phyloP scores from a whole-genome alignment of 1,284 basidiomycete genomes.

The Vanrija pseudolonga region DNA sequence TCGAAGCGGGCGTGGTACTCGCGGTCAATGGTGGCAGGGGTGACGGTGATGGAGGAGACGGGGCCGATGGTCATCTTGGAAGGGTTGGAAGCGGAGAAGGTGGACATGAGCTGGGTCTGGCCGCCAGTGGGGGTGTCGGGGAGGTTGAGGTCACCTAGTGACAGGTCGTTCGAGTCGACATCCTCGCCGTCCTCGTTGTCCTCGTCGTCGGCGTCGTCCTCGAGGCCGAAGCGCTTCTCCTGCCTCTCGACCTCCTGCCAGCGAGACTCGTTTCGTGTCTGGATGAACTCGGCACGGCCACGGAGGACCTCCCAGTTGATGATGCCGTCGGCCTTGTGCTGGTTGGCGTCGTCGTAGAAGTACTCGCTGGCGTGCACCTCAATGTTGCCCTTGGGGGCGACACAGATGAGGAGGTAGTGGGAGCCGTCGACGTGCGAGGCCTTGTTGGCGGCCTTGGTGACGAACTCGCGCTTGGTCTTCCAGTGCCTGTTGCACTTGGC shows the following conservation, averaged over 20 bases:
- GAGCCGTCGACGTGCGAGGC: conserved; percentile 54
- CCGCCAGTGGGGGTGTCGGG: conserved; percentile 2
- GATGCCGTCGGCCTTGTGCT: conserved; percentile 27
- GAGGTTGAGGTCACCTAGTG: conserved; percentile 1
- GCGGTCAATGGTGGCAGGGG: conserved; percentile 27
- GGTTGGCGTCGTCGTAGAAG: conserved; percentile 32
- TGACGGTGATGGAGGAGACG: conserved; percentile 31
- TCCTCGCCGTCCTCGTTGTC: conserved; percentile 28
- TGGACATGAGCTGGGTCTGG: conserved; percentile 20
- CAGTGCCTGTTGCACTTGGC: conserved; percentile 55
- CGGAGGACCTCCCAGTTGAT: conserved; percentile 29
- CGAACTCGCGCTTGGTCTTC: conserved; percentile 55
- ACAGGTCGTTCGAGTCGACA: conserved; percentile 23
- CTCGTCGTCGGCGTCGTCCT: conserved; percentile 30
- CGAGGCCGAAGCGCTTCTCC: conserved; percentile 30
- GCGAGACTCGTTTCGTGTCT: conserved; percentile 16
- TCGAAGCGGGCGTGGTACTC: conserved; percentile 46
- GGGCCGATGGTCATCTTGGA: conserved; percentile 25
- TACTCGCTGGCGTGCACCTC: conserved; percentile 54
- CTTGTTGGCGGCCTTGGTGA: conserved; percentile 53
- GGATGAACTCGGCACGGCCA: conserved; percentile 11
- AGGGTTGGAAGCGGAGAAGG: conserved; percentile 24
- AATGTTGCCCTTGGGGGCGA: conserved; percentile 54
- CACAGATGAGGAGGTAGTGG: conserved; percentile 56
- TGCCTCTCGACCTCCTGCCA: conserved; percentile 37